Conservation (phyloP, 495 filamentous ascomycete species). For the Penicillium coprophilum region DNA sequence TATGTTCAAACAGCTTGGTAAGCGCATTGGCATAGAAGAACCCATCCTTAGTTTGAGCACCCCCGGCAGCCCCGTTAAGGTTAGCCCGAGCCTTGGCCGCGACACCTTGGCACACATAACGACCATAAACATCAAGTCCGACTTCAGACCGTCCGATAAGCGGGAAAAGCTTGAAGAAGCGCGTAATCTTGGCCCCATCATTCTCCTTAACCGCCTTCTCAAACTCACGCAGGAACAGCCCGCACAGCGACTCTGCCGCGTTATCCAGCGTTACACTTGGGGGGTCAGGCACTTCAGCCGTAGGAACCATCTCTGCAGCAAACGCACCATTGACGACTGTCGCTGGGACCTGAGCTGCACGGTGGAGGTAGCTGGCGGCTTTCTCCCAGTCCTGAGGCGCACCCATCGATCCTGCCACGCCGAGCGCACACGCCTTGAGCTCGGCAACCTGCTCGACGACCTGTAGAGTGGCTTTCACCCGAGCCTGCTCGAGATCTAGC, state of each 20-base stretch:
- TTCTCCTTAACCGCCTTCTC: constrained; percentile 83
- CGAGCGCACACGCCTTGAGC: constrained; percentile 91
- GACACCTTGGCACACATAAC: constrained; percentile 93
- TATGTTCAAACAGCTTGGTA: constrained; percentile 93
- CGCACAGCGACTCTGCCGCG: constrained; percentile 83
- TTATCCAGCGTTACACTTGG: constrained; percentile 84
- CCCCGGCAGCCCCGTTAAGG: constrained; percentile 61
- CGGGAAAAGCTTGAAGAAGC: constrained; percentile 98
- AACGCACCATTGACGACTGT: constrained; percentile 82
- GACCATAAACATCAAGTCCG: constrained; percentile 89
- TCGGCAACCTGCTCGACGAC: constrained; percentile 96
- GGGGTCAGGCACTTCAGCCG: constrained; percentile 89
- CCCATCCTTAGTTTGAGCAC: constrained; percentile 62
- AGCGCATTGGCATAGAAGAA: constrained; percentile 92
- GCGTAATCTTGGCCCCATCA: constrained; percentile 83
- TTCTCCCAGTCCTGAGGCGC: constrained; percentile 98
- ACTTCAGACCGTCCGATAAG: constrained; percentile 87
- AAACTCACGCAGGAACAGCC: constrained; percentile 89
- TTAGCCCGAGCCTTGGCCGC: constrained; percentile 77
- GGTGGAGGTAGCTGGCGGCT: constrained; percentile 82
- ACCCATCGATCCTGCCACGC: constrained; percentile 95
- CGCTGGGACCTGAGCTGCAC: constrained; percentile 75
- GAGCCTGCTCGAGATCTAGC: constrained; percentile 84
- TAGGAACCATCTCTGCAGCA: constrained; percentile 89
- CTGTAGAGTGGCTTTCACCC: constrained; percentile 83